Evolutionary conservation across 2,329 filamentous ascomycete species (phyloP).

Genomic region (Teratosphaeria destructans): DNA sequence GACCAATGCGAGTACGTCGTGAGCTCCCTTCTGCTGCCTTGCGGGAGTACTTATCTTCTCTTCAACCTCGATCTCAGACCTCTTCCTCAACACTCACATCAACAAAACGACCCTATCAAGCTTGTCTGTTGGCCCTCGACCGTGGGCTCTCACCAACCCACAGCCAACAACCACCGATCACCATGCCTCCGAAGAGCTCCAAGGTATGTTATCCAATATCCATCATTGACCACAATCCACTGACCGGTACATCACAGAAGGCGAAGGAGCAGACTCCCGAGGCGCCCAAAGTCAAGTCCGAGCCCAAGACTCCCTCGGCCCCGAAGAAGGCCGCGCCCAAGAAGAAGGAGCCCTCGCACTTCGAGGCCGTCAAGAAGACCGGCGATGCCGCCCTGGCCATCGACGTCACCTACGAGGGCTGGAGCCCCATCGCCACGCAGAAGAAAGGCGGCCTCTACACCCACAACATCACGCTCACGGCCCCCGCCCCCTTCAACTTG

Average conservation of each 20-base stretch:
- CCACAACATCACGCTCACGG: conserved; percentile 23
- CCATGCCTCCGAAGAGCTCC: conserved; percentile 18
- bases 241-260: conserved; percentile 3
- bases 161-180: not conserved
- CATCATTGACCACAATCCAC: not conserved
- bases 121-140: not conserved
- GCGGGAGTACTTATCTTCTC: not conserved
- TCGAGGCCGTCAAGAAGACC: conserved; percentile 8
- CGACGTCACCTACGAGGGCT: conserved; percentile 17
- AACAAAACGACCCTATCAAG: not conserved
- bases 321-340: conserved; percentile 5
- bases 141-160: not conserved
- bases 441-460: conserved; percentile 14
- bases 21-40: not conserved
- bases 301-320: conserved; percentile 3
- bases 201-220: conserved; percentile 5
- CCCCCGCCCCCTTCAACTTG: conserved; percentile 22
- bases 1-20: not conserved
- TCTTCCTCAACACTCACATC: not conserved
- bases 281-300: conserved; percentile 5
- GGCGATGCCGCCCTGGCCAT: conserved; percentile 11
- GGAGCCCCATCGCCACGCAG: conserved; percentile 10
- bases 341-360: conserved; percentile 6
- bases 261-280: conserved; percentile 5
- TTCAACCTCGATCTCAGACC: not conserved